A percentile compares a stretch with the other conserved stretches of the same genome.
Evolutionary conservation across 257 asterid genomes (phyloP).

Genomic region (Paulownia fortunei): DNA sequence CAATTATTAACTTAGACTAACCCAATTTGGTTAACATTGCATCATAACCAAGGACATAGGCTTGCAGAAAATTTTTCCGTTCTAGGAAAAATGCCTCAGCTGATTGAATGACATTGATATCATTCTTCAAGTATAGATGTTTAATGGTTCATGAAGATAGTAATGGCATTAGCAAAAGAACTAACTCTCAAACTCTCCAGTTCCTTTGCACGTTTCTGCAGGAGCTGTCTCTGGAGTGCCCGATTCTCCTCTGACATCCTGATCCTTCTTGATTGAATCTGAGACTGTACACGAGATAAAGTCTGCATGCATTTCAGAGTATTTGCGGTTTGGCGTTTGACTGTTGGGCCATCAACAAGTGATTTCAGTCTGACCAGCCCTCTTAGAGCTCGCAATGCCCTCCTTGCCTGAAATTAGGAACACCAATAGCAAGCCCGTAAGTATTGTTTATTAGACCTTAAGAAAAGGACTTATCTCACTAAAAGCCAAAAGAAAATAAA

Average conservation of each 20-base stretch:
- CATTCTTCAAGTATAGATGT: constrained; percentile 5
- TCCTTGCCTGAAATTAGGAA: constrained; percentile 72
- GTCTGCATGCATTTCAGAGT: constrained; percentile 90
- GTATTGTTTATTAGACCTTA: neutral
- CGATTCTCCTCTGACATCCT: constrained; percentile 89
- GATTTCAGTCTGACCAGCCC: constrained; percentile 91
- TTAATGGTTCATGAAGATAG: constrained; percentile 15
- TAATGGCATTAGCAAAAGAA: constrained; percentile 33
- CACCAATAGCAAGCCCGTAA: neutral
- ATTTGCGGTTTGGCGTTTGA: constrained; percentile 82
- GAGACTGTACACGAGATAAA: constrained; percentile 85
- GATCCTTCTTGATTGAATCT: constrained; percentile 79
- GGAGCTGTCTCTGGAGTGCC: constrained; percentile 86
- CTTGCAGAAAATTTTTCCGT: neutral
- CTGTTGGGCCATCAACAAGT: constrained; percentile 84
- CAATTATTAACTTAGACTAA: neutral
- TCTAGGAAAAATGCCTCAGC: neutral
- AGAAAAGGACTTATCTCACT: neutral
- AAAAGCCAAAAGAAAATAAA: neutral
- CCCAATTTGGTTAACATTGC: constrained; percentile 2
- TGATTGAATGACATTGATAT: neutral
- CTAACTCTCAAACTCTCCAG: constrained; percentile 81
- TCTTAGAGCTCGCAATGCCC: constrained; percentile 84
- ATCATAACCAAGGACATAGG: neutral
- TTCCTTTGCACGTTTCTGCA: constrained; percentile 87